Evolutionary conservation across 352 stramenopile genomes (phyloP).

Genomic region (Achlya hypogyna): DNA sequence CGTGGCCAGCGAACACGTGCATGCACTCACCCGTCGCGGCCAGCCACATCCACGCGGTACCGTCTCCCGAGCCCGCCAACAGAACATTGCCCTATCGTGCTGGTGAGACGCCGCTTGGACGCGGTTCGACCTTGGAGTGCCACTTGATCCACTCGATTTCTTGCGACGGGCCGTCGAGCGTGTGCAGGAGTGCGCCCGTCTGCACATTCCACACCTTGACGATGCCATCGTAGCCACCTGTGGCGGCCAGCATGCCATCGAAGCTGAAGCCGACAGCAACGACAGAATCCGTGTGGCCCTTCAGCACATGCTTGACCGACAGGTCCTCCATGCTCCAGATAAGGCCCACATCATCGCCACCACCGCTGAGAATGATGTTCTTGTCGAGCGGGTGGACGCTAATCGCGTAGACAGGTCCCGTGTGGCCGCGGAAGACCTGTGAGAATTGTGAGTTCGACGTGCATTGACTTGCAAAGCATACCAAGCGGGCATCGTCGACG

Average conservation of each 20-base stretch:
- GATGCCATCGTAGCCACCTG: slow-evolving; percentile 74
- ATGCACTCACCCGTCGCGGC: slow-evolving; percentile 94
- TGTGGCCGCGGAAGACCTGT: slow-evolving; percentile 72
- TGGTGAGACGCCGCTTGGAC: neutral
- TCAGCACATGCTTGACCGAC: slow-evolving; percentile 62
- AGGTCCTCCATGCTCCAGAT: slow-evolving; percentile 84
- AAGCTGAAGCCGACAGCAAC: slow-evolving; percentile 81
- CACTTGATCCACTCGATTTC: slow-evolving; percentile 87
- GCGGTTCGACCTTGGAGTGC: slow-evolving; percentile 59
- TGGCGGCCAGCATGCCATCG: slow-evolving; percentile 80
- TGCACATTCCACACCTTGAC: slow-evolving; percentile 86
- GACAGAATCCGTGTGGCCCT: slow-evolving; percentile 75
- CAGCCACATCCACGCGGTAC: slow-evolving; percentile 90
- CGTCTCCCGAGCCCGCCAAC: slow-evolving; percentile 79
- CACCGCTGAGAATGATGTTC: slow-evolving; percentile 71
- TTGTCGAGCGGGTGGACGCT: slow-evolving; percentile 72
- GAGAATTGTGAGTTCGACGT: neutral
- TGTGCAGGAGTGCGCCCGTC: slow-evolving; percentile 70
- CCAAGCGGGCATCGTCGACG: slow-evolving; percentile 64
- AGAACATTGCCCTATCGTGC: slow-evolving; percentile 60
- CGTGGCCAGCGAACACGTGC: slow-evolving; percentile 96
- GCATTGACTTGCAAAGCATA: slow-evolving; percentile 20
- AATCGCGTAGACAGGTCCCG: slow-evolving; percentile 70
- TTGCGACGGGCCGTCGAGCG: slow-evolving; percentile 78
- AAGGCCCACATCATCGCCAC: slow-evolving; percentile 72